Evolutionary conservation across 257 asterid genomes (phyloP).

Genomic region (Dorcoceras hygrometricum): DNA sequence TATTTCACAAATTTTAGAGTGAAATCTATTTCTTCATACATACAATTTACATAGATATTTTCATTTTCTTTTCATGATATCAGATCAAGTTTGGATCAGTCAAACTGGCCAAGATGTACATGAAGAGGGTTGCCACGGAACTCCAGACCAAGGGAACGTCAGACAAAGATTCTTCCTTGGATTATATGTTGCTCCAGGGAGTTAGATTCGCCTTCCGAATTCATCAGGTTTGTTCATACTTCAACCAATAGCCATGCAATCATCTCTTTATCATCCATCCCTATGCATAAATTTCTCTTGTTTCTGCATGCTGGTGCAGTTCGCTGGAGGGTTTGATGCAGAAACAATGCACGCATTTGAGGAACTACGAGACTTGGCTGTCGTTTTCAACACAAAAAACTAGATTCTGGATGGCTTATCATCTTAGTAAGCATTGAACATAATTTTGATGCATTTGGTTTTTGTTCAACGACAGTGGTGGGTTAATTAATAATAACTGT

Average conservation of each 20-base stretch:
- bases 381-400: slow-evolving; percentile 49
- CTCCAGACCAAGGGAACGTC: slow-evolving; percentile 68
- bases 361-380: slow-evolving; percentile 83
- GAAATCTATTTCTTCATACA: background rate
- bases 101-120: slow-evolving; percentile 78
- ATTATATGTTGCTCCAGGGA: slow-evolving; percentile 86
- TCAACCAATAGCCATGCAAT: background rate
- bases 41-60: no score
- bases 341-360: slow-evolving; percentile 95
- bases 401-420: slow-evolving; percentile 47
- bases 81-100: slow-evolving; percentile 86
- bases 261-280: background rate
- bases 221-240: slow-evolving; percentile 68
- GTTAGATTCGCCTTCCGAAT: slow-evolving; percentile 92
- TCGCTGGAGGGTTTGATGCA: slow-evolving; percentile 95
- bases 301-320: slow-evolving; percentile 42
- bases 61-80: slow-evolving; percentile 9
- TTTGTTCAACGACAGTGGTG: slow-evolving; percentile 16
- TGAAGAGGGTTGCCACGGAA: slow-evolving; percentile 85
- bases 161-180: slow-evolving; percentile 83
- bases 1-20: background rate
- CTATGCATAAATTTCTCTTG: background rate
- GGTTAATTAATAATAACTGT: slow-evolving; percentile 3
- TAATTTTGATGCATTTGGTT: background rate
- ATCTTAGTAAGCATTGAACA: slow-evolving; percentile 56